phyloP scores from a whole-genome alignment of 805 yeast species.

The Maudiozyma turicensis region DNA sequence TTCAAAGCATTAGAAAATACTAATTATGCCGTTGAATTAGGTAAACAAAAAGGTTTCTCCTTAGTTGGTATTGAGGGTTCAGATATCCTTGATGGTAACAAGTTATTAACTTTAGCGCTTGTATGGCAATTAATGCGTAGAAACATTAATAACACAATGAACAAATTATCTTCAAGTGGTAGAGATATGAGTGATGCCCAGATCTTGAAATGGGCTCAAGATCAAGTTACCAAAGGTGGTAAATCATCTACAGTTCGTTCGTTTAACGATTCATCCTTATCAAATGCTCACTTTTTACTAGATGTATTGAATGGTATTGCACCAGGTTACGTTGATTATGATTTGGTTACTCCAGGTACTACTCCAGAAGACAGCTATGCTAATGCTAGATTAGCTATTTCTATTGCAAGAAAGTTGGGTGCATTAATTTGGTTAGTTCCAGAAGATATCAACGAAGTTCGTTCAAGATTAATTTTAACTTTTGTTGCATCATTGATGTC shows the following conservation, averaged over 20 bases:
- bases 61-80: constrained; percentile 97
- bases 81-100: constrained; percentile 90
- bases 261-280: constrained; percentile 69
- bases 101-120: constrained; percentile 77
- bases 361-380: constrained; percentile 84
- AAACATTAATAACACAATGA: constrained; percentile 78
- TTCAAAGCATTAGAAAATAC: constrained; percentile 95
- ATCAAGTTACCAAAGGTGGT: constrained; percentile 78
- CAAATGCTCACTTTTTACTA: constrained; percentile 72
- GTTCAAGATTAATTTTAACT: constrained; percentile 85
- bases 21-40: constrained; percentile 96
- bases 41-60: constrained; percentile 85
- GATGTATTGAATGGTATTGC: constrained; percentile 89
- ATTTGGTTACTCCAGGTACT: constrained; percentile 69
- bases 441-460: constrained; percentile 95
- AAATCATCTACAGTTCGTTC: constrained; percentile 64
- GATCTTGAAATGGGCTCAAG: constrained; percentile 90
- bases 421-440: constrained; percentile 99
- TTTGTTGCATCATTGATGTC: constrained; percentile 95
- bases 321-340: constrained; percentile 97
- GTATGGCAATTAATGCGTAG: constrained; percentile 99
- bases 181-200: constrained; percentile 73
- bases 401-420: constrained; percentile 95
- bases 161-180: constrained; percentile 61
- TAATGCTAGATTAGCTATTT: constrained; percentile 93